Evolutionary conservation across 768 basidiomycete species (phyloP).

Genomic region (Russula earlei): DNA sequence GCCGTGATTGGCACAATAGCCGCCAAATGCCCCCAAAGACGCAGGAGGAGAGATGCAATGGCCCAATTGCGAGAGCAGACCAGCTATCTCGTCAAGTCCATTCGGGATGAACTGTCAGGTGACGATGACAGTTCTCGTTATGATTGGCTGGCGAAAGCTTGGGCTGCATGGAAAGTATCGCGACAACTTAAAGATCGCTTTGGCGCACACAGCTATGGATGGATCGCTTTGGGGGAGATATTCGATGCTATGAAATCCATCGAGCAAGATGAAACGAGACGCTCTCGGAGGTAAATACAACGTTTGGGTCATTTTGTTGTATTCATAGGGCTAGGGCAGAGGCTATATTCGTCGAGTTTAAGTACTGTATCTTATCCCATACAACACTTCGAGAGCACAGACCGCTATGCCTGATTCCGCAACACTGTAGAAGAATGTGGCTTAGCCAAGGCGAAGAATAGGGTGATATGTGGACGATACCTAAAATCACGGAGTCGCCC

Average conservation of each 20-base stretch:
- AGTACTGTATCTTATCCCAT: neutral
- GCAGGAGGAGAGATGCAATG: slow-evolving; percentile 44
- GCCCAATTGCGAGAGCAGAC: slow-evolving; percentile 48
- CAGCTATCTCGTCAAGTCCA: slow-evolving; percentile 38
- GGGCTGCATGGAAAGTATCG: slow-evolving; percentile 47
- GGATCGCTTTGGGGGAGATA: slow-evolving; percentile 47
- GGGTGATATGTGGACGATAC: slow-evolving; percentile 35
- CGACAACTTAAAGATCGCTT: slow-evolving; percentile 32
- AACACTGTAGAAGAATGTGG: slow-evolving; percentile 45
- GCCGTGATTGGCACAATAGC: slow-evolving; percentile 57
- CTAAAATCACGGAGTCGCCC: slow-evolving; percentile 95
- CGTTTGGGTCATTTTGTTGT: neutral
- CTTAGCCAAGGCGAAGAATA: slow-evolving; percentile 10
- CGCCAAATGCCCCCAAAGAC: slow-evolving; percentile 50
- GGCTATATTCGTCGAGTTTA: slow-evolving; percentile 3
- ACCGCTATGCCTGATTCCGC: slow-evolving; percentile 54
- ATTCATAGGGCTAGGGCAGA: neutral
- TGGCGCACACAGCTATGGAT: slow-evolving; percentile 54
- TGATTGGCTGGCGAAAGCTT: slow-evolving; percentile 38
- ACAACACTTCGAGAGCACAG: neutral
- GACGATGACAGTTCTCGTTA: slow-evolving; percentile 34
- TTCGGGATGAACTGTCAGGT: slow-evolving; percentile 43
- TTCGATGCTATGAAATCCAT: slow-evolving; percentile 44
- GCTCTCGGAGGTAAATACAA: slow-evolving; percentile 3
- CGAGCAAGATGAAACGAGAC: slow-evolving; percentile 29